These are phyloP conservation scores for Mycena belliarum DNA, from an alignment of 768 basidiomycete species.

Conservation along the genomic window DNA sequence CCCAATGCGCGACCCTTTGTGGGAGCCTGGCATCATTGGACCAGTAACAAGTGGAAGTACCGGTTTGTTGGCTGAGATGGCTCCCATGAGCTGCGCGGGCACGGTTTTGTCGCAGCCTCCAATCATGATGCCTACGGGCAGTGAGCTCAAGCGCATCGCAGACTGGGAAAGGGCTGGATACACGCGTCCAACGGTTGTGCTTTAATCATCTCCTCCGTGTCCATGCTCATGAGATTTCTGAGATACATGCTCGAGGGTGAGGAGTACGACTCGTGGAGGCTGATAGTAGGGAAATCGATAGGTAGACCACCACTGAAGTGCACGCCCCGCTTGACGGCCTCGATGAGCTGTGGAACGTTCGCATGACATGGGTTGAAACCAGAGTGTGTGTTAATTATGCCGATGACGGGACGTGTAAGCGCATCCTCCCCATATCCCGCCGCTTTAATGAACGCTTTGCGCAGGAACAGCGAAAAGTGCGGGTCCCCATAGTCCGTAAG, in stretches of 20 bases:
- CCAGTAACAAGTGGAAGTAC: slow-evolving; percentile 20
- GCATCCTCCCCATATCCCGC: slow-evolving; percentile 23
- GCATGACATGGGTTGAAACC: slow-evolving; percentile 23
- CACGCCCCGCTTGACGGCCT: slow-evolving; percentile 22
- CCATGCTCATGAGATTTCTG: slow-evolving; percentile 21
- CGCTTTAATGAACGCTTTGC: slow-evolving; percentile 23
- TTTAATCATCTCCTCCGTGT: slow-evolving; percentile 24
- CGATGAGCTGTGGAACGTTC: slow-evolving; percentile 21
- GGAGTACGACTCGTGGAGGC: slow-evolving; percentile 20
- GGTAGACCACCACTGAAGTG: slow-evolving; percentile 20
- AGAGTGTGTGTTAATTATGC: slow-evolving; percentile 20
- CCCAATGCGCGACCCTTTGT: slow-evolving; percentile 16
- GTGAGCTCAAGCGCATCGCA: not conserved
- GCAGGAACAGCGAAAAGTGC: slow-evolving; percentile 22
- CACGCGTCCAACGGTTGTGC: slow-evolving; percentile 24
- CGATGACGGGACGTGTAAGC: slow-evolving; percentile 19
- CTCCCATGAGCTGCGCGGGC: slow-evolving; percentile 22
- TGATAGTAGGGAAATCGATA: slow-evolving; percentile 23
- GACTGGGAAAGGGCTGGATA: not conserved
- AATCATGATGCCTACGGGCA: slow-evolving; percentile 16
- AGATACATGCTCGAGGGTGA: slow-evolving; percentile 23
- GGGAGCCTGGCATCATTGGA: slow-evolving; percentile 22
- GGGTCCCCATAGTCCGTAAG: slow-evolving; percentile 20
- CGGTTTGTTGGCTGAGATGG: slow-evolving; percentile 21
- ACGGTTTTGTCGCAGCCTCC: slow-evolving; percentile 24